Evolutionary conservation across 176 grass and related monocot genomes (phyloP).

Genomic region (Rhynchospora breviuscula): DNA sequence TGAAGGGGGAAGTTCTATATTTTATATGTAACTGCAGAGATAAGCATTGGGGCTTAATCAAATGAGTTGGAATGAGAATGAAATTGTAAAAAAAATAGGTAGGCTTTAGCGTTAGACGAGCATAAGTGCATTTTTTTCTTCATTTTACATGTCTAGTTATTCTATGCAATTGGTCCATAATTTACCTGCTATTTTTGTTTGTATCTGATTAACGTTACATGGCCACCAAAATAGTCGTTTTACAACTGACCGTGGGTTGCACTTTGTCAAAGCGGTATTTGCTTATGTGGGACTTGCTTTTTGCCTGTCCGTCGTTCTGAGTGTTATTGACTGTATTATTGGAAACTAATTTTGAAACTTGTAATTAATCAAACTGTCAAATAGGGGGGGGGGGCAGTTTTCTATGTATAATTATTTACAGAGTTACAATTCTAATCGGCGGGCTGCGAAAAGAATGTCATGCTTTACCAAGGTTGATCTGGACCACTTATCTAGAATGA

Average conservation of each 20-base stretch:
- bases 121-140: background rate
- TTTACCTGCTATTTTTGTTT: background rate
- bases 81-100: constrained; percentile 16
- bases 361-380: background rate
- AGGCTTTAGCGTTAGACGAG: background rate
- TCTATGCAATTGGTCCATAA: background rate
- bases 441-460: background rate
- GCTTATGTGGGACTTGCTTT: background rate
- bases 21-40: background rate
- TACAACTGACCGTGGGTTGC: background rate
- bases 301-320: too few relatives aligned
- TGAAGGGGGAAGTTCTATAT: background rate
- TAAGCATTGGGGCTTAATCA: background rate
- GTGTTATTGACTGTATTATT: background rate
- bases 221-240: background rate
- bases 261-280: background rate
- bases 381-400: background rate
- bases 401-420: background rate
- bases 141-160: background rate
- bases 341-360: background rate
- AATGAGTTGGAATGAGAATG: constrained; percentile 7
- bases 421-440: background rate
- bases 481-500: too few relatives aligned
- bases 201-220: background rate
- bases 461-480: background rate